Evolutionary conservation across 2,329 filamentous ascomycete species (phyloP).

Genomic region (Ascochyta clinopodiicola): DNA sequence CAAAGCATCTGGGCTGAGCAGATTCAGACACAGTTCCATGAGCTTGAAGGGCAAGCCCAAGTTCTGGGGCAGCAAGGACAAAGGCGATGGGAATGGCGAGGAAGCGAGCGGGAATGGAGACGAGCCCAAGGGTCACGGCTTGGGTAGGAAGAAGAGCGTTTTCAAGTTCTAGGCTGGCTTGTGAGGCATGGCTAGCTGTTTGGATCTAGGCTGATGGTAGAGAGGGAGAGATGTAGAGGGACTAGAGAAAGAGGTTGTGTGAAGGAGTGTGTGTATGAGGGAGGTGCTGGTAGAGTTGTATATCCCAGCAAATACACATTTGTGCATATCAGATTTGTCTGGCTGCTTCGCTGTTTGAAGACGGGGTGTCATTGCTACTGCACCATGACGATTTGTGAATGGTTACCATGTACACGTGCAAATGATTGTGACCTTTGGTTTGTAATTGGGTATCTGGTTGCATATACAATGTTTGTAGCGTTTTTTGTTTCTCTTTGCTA

Average conservation of each 20-base stretch:
- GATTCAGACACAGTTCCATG: slow-evolving; percentile 75
- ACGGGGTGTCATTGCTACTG: too few relatives aligned
- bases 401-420: not conserved
- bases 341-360: too few relatives aligned
- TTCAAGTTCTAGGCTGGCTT: slow-evolving; percentile 32
- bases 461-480: not conserved
- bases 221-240: not conserved
- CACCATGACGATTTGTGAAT: too few relatives aligned
- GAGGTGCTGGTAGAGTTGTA: not conserved
- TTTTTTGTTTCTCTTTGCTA: not conserved
- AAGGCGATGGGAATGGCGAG: slow-evolving; percentile 35
- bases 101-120: slow-evolving; percentile 23
- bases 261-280: too few relatives aligned
- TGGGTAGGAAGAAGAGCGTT: slow-evolving; percentile 77
- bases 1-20: slow-evolving; percentile 58
- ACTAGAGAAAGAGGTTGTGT: too few relatives aligned
- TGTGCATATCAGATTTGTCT: not conserved
- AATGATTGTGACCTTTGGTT: not conserved
- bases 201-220: not conserved
- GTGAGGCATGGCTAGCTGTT: not conserved
- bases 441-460: not conserved
- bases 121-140: slow-evolving; percentile 64
- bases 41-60: slow-evolving; percentile 80
- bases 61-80: slow-evolving; percentile 61
- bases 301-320: not conserved